Evolutionary conservation across 1,284 basidiomycete genomes (phyloP).

Genomic region (Ganoderma multipileum): DNA sequence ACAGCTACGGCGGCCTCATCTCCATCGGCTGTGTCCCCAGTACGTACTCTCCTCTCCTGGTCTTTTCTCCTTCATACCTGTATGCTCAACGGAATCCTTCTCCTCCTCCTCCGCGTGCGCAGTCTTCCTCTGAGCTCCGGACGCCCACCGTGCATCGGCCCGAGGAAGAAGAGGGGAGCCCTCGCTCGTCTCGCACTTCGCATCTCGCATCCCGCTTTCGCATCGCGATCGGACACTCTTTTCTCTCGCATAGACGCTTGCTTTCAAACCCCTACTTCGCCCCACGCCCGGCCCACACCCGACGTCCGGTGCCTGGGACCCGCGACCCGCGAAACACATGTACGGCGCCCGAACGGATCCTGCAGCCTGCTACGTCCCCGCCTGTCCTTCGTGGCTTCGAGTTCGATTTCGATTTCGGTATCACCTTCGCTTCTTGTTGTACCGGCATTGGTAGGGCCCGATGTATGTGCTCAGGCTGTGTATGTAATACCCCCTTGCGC

Average conservation of each 20-base stretch:
- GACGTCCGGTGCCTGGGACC: not conserved
- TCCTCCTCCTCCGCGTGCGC: not conserved
- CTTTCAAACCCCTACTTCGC: not conserved
- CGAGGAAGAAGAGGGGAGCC: not conserved
- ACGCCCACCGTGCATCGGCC: not conserved
- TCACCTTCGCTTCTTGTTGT: not conserved
- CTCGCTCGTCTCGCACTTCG: not conserved
- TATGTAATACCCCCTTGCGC: not conserved
- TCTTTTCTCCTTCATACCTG: not conserved
- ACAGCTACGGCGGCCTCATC: slow-evolving; percentile 24
- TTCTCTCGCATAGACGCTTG: not conserved
- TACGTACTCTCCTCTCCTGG: slow-evolving; percentile 8
- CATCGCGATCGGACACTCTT: slow-evolving; percentile 1
- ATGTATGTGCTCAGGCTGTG: not conserved
- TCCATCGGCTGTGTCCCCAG: slow-evolving; percentile 29
- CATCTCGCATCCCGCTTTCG: not conserved
- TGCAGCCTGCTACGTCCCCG: not conserved
- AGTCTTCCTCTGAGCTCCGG: slow-evolving; percentile 8
- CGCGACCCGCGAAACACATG: not conserved
- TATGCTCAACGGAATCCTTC: not conserved
- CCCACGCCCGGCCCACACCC: not conserved
- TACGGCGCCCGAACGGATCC: not conserved
- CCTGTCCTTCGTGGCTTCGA: not conserved
- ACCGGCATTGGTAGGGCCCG: not conserved
- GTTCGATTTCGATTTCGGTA: not conserved